Evolutionary conservation across 768 basidiomycete genomes (phyloP).

Genomic region (Pisolithus microcarpus): DNA sequence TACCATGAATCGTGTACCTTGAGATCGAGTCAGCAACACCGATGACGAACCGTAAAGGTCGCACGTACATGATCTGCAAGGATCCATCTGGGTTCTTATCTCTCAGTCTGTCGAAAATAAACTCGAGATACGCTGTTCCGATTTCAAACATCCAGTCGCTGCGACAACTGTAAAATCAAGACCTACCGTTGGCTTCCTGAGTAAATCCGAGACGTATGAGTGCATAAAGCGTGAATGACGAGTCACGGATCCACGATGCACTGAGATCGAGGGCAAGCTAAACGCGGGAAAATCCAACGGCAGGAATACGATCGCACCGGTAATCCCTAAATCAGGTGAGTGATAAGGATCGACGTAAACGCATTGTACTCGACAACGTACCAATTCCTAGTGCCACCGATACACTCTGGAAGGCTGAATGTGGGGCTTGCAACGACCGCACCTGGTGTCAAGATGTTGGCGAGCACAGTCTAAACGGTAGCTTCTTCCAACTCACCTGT

Average conservation of each 20-base stretch:
- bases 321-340: conserved; percentile 45
- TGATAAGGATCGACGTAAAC: background rate
- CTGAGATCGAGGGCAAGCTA: conserved; percentile 27
- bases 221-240: conserved; percentile 93
- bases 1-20: conserved; percentile 85
- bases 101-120: conserved; percentile 77
- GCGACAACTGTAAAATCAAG: background rate
- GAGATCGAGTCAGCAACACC: background rate
- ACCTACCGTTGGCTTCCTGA: conserved; percentile 78
- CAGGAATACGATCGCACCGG: conserved; percentile 31
- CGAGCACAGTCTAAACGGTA: background rate
- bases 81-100: conserved; percentile 86
- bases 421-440: conserved; percentile 95
- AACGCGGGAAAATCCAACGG: background rate
- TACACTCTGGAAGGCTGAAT: conserved; percentile 87
- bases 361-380: conserved; percentile 15
- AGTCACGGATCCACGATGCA: conserved; percentile 90
- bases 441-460: conserved; percentile 35
- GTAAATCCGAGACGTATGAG: conserved; percentile 92
- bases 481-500: conserved; percentile 46
- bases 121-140: conserved; percentile 73
- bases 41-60: background rate
- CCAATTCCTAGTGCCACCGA: conserved; percentile 90
- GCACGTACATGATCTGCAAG: conserved; percentile 77
- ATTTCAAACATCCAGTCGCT: background rate